Conservation (phyloP, 2,329 filamentous ascomycete genomes). For the Truncatella angustata region DNA sequence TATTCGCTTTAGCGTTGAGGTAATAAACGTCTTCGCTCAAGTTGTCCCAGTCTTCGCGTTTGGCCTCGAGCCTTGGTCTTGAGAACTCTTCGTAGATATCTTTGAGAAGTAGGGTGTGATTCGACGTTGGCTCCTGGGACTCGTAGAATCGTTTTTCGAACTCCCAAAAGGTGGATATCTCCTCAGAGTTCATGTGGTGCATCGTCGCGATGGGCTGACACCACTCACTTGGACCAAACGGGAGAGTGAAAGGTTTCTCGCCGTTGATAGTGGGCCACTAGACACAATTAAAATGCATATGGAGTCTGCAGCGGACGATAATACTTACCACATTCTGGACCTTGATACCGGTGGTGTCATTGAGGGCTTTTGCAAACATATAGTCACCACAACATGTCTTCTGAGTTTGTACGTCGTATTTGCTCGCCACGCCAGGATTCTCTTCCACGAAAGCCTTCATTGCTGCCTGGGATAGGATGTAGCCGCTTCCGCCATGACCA, state of each 20-base stretch:
- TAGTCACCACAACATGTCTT: slow-evolving; percentile 51
- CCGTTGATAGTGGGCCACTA: slow-evolving; percentile 55
- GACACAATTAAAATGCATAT: no score
- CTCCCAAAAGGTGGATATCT: slow-evolving; percentile 49
- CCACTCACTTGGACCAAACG: slow-evolving; percentile 47
- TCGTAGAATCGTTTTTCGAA: slow-evolving; percentile 43
- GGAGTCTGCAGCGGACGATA: slow-evolving; percentile 13
- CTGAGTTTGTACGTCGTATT: slow-evolving; percentile 41
- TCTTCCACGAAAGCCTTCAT: slow-evolving; percentile 46
- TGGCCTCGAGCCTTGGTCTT: slow-evolving; percentile 33
- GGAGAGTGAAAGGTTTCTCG: slow-evolving; percentile 51
- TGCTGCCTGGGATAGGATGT: slow-evolving; percentile 49
- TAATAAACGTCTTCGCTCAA: slow-evolving; percentile 44
- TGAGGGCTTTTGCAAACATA: slow-evolving; percentile 44
- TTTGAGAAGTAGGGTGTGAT: slow-evolving; percentile 38
- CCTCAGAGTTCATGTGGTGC: slow-evolving; percentile 52
- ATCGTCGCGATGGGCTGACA: slow-evolving; percentile 56
- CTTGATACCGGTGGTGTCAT: slow-evolving; percentile 38
- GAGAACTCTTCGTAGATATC: slow-evolving; percentile 49
- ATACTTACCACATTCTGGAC: slow-evolving; percentile 41
- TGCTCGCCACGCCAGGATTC: slow-evolving; percentile 41
- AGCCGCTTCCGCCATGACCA: slow-evolving; percentile 57
- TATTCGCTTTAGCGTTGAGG: slow-evolving; percentile 27
- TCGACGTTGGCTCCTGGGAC: slow-evolving; percentile 12
- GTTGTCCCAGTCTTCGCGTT: slow-evolving; percentile 53